A percentile compares a stretch with the other conserved stretches of the same genome.
Evolutionary conservation across 1,139 yeast species (phyloP).

Genomic region (Suhomyces taliae): DNA sequence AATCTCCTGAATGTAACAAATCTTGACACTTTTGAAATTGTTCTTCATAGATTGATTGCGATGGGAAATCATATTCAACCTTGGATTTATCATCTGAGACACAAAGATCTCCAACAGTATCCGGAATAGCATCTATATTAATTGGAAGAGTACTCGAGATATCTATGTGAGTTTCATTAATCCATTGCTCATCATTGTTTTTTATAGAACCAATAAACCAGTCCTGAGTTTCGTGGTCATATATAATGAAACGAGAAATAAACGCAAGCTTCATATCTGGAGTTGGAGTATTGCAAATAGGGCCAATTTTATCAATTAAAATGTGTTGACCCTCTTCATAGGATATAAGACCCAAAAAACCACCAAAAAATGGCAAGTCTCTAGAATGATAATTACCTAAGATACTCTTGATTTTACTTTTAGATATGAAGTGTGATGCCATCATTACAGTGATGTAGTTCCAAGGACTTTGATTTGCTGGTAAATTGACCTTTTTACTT

Average conservation of each 20-base stretch:
- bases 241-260: conserved; percentile 63
- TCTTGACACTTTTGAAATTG: conserved; percentile 69
- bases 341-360: conserved; percentile 78
- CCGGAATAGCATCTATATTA: conserved; percentile 22
- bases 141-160: conserved; percentile 14
- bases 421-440: conserved; percentile 25
- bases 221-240: conserved; percentile 49
- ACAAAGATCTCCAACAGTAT: conserved; percentile 29
- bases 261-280: conserved; percentile 80
- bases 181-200: conserved; percentile 37
- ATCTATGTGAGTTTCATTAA: conserved; percentile 19
- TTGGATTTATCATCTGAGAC: conserved; percentile 16
- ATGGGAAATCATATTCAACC: conserved; percentile 51
- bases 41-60: conserved; percentile 50
- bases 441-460: conserved; percentile 50
- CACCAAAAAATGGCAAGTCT: conserved; percentile 79
- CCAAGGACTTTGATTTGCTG: conserved; percentile 41
- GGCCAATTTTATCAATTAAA: conserved; percentile 29
- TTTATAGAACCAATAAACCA: conserved; percentile 56
- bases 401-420: conserved; percentile 11
- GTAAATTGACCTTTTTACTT: conserved; percentile 9
- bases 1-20: conserved; percentile 75
- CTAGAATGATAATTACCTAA: conserved; percentile 13
- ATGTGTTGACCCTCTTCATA: conserved; percentile 78
- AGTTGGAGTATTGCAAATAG: conserved; percentile 28